Evolutionary conservation across 768 basidiomycete species (phyloP).

Genomic region (Phaffia tasmanica): DNA sequence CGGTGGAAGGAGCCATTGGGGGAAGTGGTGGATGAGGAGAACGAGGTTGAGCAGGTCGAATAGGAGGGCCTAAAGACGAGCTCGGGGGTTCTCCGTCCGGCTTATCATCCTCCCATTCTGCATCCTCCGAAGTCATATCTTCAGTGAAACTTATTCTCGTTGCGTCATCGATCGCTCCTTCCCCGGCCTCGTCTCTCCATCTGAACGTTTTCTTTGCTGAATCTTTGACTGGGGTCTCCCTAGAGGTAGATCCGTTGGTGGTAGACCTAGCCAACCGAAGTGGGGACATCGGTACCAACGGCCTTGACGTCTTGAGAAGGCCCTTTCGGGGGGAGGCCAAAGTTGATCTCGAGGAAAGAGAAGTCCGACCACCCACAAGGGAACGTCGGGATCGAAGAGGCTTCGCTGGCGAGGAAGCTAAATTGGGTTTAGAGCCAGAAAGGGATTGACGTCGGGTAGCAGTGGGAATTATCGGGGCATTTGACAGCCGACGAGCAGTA

Average conservation of each 20-base stretch:
- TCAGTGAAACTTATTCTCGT: slow-evolving; percentile 11
- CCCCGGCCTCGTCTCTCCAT: slow-evolving; percentile 78
- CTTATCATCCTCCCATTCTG: slow-evolving; percentile 25
- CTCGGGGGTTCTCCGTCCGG: not conserved
- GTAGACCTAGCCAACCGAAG: slow-evolving; percentile 43
- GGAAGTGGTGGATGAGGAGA: not conserved
- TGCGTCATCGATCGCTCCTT: slow-evolving; percentile 60
- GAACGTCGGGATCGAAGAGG: slow-evolving; percentile 1
- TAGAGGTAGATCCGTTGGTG: not conserved
- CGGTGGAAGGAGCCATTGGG: not conserved
- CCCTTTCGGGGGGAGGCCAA: slow-evolving; percentile 4
- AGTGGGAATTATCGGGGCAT: too few relatives aligned
- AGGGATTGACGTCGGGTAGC: too few relatives aligned
- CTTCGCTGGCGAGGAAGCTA: too few relatives aligned
- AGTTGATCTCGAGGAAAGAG: not conserved
- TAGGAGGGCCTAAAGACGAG: not conserved
- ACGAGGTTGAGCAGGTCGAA: not conserved
- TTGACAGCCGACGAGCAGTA: too few relatives aligned
- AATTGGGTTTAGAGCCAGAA: too few relatives aligned
- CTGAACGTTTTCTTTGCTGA: slow-evolving; percentile 62
- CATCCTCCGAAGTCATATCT: slow-evolving; percentile 1
- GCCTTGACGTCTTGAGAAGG: slow-evolving; percentile 8
- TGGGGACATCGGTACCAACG: slow-evolving; percentile 3
- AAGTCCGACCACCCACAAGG: not conserved
- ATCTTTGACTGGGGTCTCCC: slow-evolving; percentile 46